Evolutionary conservation across 176 grass and related monocot species (phyloP), one percentile per base, ranked within the genome.

Genomic region (Chrysopogon serrulatus): DNA sequence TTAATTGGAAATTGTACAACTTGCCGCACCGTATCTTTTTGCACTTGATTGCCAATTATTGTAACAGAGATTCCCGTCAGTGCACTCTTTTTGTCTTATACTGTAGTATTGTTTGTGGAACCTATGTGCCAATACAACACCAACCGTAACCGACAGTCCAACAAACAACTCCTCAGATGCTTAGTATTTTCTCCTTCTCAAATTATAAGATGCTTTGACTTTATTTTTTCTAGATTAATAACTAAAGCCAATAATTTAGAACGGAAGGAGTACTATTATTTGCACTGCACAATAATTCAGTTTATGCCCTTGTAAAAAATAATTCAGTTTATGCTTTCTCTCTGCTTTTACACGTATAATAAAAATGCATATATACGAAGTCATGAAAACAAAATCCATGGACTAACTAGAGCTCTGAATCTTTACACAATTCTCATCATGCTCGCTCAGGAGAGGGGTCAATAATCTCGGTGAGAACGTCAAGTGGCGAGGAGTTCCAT

Each of bases 391-490:
- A 3, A 10, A 10, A 49, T 17, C 0, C 44, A 24, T n/a, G 10
- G 36, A 21, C 34, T 23, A 57, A 59, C 24, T 8, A 39, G 54
- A 41, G 11, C 10, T 18, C 10, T 18, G 49, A 9, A 67, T 24
- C 2, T 37, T 18, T 15, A 27, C 32, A 2, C 27, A 1, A 65
- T 33, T 24, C 43, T 69, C 40, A 35, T 69, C 40, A 35, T 1
- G 0, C 54, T 26, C 53, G 8, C 10, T 24, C 40, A 73, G 83
- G 71, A 54, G 88, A 83, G 10, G 79, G 86, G 53, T 43, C 53
- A 7, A 70, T 94, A 8, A 79, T 94, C 71, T 37, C 74, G 27
- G 90, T 97, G 39, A 81, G 37, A 48, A 89, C 84, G 0, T 68
- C 91, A 0, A 71, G 12, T 15, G 78, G 86, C 8, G 87, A 93